Percentiles rank a stretch among this genome's conserved stretches.
Conservation (phyloP, 208 protist species). For the Balamuthia mandrillaris region DNA sequence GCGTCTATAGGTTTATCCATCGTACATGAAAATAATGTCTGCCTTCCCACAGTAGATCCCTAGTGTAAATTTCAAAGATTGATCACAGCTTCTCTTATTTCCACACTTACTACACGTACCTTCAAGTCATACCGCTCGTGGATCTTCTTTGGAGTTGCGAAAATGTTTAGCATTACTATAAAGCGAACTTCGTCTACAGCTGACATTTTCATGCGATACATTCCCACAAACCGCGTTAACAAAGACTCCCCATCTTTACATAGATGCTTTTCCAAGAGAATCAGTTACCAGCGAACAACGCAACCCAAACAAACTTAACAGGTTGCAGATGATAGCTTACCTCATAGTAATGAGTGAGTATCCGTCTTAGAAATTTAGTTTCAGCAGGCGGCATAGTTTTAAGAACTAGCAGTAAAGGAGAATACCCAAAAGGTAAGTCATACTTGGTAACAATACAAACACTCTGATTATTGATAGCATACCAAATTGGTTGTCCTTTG, state of each 20-base stretch:
- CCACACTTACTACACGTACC: background rate
- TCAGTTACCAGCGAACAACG: too few relatives aligned
- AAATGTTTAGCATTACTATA: constrained; percentile 1
- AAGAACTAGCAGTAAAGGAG: too few relatives aligned
- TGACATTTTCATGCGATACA: background rate
- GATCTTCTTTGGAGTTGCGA: background rate
- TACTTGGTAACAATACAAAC: too few relatives aligned
- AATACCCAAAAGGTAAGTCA: too few relatives aligned
- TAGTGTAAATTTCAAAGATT: background rate
- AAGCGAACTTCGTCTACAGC: background rate
- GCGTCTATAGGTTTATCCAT: background rate
- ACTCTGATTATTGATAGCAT: background rate
- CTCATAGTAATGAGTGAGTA: background rate
- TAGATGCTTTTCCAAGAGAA: too few relatives aligned
- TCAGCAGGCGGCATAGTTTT: background rate
- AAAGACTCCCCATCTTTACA: background rate
- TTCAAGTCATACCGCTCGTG: constrained; percentile 11
- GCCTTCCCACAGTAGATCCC: background rate
- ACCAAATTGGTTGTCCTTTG: background rate
- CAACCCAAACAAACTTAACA: background rate
- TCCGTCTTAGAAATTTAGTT: background rate
- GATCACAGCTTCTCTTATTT: background rate
- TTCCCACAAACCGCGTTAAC: background rate
- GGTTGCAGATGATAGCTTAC: too few relatives aligned
- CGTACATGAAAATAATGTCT: constrained; percentile 2